Evolutionary conservation across 768 basidiomycete genomes (phyloP).

Genomic region (Suillus decipiens): DNA sequence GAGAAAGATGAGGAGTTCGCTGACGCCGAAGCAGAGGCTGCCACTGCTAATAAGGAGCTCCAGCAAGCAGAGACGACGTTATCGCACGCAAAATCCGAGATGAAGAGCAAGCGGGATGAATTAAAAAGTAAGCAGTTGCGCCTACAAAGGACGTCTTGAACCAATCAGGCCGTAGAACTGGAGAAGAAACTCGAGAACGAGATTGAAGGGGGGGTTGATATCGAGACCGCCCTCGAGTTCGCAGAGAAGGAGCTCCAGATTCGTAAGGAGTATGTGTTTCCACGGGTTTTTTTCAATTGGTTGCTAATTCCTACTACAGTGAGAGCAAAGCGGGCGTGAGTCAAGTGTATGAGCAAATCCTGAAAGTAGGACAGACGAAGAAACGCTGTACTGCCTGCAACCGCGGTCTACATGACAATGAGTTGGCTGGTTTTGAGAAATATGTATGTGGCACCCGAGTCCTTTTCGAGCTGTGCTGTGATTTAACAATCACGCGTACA

Average conservation of each 20-base stretch:
- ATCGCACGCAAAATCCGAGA: constrained; percentile 57
- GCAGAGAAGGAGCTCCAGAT: constrained; percentile 23
- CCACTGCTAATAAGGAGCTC: constrained; percentile 53
- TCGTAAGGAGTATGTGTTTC: constrained; percentile 20
- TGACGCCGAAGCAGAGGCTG: constrained; percentile 33
- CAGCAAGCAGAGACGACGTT: constrained; percentile 67
- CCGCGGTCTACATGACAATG: constrained; percentile 58
- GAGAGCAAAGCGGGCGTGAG: constrained; percentile 37
- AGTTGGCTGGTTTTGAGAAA: constrained; percentile 64
- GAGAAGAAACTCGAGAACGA: constrained; percentile 49
- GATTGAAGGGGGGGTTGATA: constrained; percentile 37
- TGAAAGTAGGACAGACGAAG: constrained; percentile 59
- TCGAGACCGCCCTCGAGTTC: constrained; percentile 52
- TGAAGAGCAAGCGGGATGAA: constrained; percentile 63
- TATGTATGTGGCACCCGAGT: constrained; percentile 48
- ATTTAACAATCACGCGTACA: constrained; percentile 29
- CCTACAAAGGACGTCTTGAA: constrained; percentile 10
- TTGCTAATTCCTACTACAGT: constrained; percentile 15
- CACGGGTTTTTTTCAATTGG: neutral
- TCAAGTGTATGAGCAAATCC: constrained; percentile 53
- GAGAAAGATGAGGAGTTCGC: constrained; percentile 64
- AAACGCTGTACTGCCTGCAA: constrained; percentile 79
- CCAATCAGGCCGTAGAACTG: constrained; percentile 39
- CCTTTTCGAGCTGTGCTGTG: constrained; percentile 1
- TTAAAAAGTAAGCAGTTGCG: constrained; percentile 50